Conservation (phyloP, 2,329 filamentous ascomycete genomes). For the Phaeosphaeria sp. region DNA sequence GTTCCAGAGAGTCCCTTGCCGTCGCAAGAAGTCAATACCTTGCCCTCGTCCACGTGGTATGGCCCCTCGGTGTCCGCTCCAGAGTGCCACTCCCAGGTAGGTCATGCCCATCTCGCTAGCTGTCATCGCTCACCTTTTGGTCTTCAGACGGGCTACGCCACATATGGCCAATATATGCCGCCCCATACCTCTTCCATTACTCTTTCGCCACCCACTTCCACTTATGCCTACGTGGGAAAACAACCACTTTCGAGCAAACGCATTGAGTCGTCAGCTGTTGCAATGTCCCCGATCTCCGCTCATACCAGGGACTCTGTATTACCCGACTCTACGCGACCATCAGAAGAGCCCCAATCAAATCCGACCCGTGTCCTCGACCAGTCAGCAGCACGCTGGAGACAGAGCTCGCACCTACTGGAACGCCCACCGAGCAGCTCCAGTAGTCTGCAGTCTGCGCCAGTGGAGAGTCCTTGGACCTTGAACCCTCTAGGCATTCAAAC, state of each 20-base stretch:
- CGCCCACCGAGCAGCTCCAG: constrained; percentile 54
- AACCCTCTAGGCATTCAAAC: constrained; percentile 51
- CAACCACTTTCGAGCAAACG: constrained; percentile 24
- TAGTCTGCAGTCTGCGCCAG: constrained; percentile 47
- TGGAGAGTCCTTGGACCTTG: constrained; percentile 49
- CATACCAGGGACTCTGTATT: constrained; percentile 37
- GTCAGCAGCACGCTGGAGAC: constrained; percentile 14
- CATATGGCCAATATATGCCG: constrained; percentile 42
- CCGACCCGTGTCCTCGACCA: constrained; percentile 10
- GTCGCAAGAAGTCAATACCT: constrained; percentile 29
- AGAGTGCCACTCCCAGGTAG: constrained; percentile 37
- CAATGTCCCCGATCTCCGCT: constrained; percentile 40
- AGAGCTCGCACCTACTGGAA: constrained; percentile 20
- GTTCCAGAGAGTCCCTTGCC: constrained; percentile 35
- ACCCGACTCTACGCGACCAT: constrained; percentile 23
- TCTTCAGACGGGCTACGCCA: constrained; percentile 31
- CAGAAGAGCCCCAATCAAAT: constrained; percentile 29
- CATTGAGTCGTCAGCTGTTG: constrained; percentile 28
- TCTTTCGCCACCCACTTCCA: constrained; percentile 27
- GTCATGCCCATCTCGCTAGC: constrained; percentile 19
- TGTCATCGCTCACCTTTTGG: background rate
- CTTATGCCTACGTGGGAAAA: constrained; percentile 31
- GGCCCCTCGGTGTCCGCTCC: constrained; percentile 36
- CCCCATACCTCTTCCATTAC: constrained; percentile 38
- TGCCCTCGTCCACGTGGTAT: constrained; percentile 41